Evolutionary conservation across 495 filamentous ascomycete species (phyloP).

Genomic region (Cercophora sp.): DNA sequence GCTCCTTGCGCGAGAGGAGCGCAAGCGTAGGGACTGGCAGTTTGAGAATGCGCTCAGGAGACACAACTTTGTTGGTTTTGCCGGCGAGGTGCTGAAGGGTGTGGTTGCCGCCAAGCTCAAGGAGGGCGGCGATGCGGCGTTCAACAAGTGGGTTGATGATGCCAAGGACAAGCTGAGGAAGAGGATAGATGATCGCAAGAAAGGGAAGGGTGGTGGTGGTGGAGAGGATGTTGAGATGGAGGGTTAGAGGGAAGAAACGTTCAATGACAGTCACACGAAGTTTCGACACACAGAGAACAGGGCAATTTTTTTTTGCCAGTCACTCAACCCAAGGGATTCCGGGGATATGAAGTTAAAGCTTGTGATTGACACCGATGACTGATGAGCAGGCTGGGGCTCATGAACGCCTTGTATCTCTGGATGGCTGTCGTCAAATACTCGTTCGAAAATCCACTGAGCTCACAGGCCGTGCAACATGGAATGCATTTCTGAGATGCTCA

Average conservation of each 20-base stretch:
- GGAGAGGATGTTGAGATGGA: slow-evolving; percentile 43
- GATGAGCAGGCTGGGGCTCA: too few relatives aligned
- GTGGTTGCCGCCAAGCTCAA: slow-evolving; percentile 69
- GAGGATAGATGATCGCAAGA: slow-evolving; percentile 53
- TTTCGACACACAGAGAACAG: too few relatives aligned
- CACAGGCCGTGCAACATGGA: too few relatives aligned
- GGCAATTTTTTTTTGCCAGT: too few relatives aligned
- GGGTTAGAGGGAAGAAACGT: background rate
- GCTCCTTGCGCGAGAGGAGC: slow-evolving; percentile 71
- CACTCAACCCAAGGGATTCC: too few relatives aligned
- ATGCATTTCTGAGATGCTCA: background rate
- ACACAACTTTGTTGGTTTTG: slow-evolving; percentile 96
- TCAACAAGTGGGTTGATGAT: slow-evolving; percentile 74
- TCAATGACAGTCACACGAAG: background rate
- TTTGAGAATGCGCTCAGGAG: slow-evolving; percentile 93
- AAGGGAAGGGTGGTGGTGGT: slow-evolving; percentile 27
- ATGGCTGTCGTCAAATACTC: too few relatives aligned
- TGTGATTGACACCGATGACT: too few relatives aligned
- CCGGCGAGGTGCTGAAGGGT: slow-evolving; percentile 83
- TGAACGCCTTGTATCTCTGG: too few relatives aligned
- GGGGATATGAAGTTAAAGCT: too few relatives aligned
- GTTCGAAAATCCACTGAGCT: too few relatives aligned
- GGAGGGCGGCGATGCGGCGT: slow-evolving; percentile 59
- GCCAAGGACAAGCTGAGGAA: slow-evolving; percentile 68
- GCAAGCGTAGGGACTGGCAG: slow-evolving; percentile 79